Percentiles rank a stretch among this genome's conserved stretches.
phyloP scores from a whole-genome alignment of 1,284 basidiomycete genomes.

The Fomitopsis palustris region DNA sequence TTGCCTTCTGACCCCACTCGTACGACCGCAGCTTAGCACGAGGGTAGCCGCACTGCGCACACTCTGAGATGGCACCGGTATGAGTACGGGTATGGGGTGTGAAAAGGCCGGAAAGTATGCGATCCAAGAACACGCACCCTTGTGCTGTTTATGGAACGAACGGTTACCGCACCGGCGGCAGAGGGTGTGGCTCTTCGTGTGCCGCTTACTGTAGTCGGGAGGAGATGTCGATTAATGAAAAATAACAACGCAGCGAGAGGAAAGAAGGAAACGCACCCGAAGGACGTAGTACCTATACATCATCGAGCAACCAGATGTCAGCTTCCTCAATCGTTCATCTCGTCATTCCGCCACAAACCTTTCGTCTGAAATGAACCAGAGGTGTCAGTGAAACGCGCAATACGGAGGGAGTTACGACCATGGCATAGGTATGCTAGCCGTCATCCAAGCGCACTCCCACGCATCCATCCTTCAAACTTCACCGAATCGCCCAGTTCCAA shows the following conservation, averaged over 20 bases:
- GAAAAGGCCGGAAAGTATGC: neutral
- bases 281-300: slow-evolving; percentile 82
- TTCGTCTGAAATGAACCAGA: slow-evolving; percentile 54
- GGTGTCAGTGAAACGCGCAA: slow-evolving; percentile 23
- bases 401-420: slow-evolving; percentile 5
- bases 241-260: neutral
- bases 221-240: slow-evolving; percentile 7
- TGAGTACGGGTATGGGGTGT: neutral
- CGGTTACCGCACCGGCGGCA: slow-evolving; percentile 93
- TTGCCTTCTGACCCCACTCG: slow-evolving; percentile 98
- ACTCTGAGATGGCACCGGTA: slow-evolving; percentile 48
- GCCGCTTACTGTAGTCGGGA: slow-evolving; percentile 74
- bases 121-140: slow-evolving; percentile 58
- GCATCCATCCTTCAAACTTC: slow-evolving; percentile 30
- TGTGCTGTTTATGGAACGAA: slow-evolving; percentile 96
- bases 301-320: slow-evolving; percentile 23
- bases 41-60: slow-evolving; percentile 96
- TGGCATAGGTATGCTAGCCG: slow-evolving; percentile 24
- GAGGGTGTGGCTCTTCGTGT: slow-evolving; percentile 98
- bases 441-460: slow-evolving; percentile 25
- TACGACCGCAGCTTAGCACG: slow-evolving; percentile 93
- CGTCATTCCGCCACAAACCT: slow-evolving; percentile 46
- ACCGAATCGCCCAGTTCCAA: slow-evolving; percentile 24
- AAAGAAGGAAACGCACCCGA: slow-evolving; percentile 57
- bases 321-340: slow-evolving; percentile 6